Conservation (phyloP, 2,329 filamentous ascomycete genomes). For the Dactylonectria estremocensis region DNA sequence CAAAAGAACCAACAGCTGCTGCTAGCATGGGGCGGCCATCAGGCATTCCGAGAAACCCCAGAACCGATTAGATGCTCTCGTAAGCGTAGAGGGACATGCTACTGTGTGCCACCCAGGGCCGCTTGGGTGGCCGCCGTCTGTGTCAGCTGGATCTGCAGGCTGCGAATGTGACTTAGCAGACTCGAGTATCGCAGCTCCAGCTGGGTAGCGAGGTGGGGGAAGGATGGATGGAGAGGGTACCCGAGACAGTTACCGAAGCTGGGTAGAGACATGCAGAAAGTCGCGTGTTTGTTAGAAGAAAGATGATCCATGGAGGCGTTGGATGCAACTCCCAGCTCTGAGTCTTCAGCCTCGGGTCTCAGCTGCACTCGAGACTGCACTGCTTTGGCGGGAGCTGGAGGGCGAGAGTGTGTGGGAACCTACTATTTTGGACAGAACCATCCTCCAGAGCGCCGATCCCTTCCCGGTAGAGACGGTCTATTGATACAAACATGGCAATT, state of each 20-base stretch:
- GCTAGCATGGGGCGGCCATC: neutral
- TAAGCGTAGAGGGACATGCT: neutral
- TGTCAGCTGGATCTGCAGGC: conserved; percentile 8
- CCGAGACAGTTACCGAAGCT: conserved; percentile 1
- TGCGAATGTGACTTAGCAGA: neutral
- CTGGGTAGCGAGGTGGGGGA: neutral
- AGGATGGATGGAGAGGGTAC: neutral
- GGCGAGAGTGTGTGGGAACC: neutral
- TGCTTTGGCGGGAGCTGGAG: conserved; percentile 1
- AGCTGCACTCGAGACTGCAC: conserved; percentile 4
- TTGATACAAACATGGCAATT: conserved; percentile 24
- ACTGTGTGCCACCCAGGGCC: neutral
- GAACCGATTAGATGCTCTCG: neutral
- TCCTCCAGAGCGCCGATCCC: conserved; percentile 37
- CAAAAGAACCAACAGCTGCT: neutral
- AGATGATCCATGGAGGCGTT: conserved; percentile 10
- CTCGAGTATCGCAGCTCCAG: neutral
- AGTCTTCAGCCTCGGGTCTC: conserved; percentile 16
- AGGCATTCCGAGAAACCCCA: neutral
- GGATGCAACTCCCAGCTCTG: conserved; percentile 4
- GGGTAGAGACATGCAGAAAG: neutral
- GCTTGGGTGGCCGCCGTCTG: neutral
- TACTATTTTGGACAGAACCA: conserved; percentile 24
- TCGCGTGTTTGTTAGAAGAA: neutral
- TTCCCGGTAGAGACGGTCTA: conserved; percentile 28